A percentile compares a stretch with the other conserved stretches of the same genome.
Evolutionary conservation across 2,329 filamentous ascomycete species (phyloP).

Genomic region (Fonsecaea monophora): DNA sequence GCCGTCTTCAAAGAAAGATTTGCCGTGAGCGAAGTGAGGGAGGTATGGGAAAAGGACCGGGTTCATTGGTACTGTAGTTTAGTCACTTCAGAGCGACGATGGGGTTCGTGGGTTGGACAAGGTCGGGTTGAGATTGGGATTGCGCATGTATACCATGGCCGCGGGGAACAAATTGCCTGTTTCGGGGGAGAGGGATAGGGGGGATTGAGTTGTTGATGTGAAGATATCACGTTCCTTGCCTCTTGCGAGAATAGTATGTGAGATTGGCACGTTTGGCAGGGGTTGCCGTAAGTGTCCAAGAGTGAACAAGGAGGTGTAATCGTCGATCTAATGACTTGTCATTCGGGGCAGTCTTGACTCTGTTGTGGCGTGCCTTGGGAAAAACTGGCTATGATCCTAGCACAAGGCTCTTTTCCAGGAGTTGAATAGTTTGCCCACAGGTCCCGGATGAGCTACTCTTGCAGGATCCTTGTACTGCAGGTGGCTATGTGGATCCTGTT

Average conservation of each 20-base stretch:
- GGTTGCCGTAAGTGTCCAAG: background rate
- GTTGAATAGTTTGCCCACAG: no score
- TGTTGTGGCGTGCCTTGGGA: background rate
- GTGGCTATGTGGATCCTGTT: background rate
- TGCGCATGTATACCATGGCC: no score
- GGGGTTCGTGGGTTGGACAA: no score
- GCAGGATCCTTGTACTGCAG: background rate
- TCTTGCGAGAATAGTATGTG: background rate
- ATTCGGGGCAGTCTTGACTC: background rate
- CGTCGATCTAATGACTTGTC: background rate
- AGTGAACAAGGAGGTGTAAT: background rate
- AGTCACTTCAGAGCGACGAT: no score
- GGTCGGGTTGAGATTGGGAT: no score
- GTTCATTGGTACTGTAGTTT: no score
- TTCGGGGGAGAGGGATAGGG: no score
- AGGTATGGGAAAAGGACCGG: no score
- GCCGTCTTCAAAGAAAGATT: no score
- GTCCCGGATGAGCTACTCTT: background rate
- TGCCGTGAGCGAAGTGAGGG: no score
- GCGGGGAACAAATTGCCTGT: no score
- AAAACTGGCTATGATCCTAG: background rate
- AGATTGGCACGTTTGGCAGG: background rate
- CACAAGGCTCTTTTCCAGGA: background rate
- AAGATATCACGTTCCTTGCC: background rate
- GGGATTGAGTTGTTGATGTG: background rate